Evolutionary conservation across 148 eudicot genomes (phyloP).

Genomic region (Linanthus parryae): DNA sequence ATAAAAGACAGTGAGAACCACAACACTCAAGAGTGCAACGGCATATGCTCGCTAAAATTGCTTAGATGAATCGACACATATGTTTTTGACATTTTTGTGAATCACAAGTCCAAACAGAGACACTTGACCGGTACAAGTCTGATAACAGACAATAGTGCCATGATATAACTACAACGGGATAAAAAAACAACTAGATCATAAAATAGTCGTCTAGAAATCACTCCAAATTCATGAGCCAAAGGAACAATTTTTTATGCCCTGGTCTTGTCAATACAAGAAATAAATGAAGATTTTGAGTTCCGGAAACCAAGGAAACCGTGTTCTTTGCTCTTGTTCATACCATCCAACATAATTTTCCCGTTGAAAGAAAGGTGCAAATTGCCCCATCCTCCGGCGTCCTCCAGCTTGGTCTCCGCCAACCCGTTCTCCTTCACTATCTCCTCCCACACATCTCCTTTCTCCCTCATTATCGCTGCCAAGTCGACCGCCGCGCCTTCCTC

Average conservation of each 20-base stretch:
- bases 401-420: constrained; percentile 39
- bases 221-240: no score
- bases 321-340: constrained; percentile 68
- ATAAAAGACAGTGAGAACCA: no score
- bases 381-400: constrained; percentile 57
- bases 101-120: no score
- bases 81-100: no score
- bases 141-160: no score
- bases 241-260: constrained; percentile 25
- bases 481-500: constrained; percentile 22
- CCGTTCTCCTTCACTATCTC: constrained; percentile 53
- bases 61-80: no score
- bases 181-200: no score
- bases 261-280: constrained; percentile 57
- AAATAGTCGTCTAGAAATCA: no score
- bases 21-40: no score
- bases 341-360: constrained; percentile 20
- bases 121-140: no score
- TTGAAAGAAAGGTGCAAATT: constrained; percentile 40
- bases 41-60: no score
- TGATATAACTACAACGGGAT: no score
- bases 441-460: constrained; percentile 59
- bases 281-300: constrained; percentile 41
- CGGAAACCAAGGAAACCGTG: constrained; percentile 61
- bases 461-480: constrained; percentile 61